These are phyloP conservation scores for Trypanosoma rangeli DNA, from an alignment of 208 protist genomes.

Conservation along the genomic window DNA sequence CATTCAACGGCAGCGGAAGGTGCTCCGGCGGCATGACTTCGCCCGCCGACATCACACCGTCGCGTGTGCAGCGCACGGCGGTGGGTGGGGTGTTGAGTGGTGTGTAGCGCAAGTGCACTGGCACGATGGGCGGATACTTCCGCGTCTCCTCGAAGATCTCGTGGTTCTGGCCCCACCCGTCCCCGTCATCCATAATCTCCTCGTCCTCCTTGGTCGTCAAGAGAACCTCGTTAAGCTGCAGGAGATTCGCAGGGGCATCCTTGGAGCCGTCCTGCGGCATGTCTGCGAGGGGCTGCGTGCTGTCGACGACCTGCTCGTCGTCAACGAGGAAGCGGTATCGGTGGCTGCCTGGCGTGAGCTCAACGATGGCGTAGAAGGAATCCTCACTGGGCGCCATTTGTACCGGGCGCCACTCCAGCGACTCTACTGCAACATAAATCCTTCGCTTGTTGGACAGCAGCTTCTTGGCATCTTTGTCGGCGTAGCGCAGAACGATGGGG, in stretches of 20 bases:
- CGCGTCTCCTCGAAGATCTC: constrained; percentile 84
- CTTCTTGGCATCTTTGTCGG: constrained; percentile 54
- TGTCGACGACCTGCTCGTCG: constrained; percentile 68
- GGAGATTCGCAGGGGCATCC: constrained; percentile 48
- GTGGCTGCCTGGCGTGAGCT: constrained; percentile 76
- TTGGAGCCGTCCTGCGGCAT: not conserved
- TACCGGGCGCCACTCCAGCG: constrained; percentile 64
- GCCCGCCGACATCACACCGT: constrained; percentile 51
- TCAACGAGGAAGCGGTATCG: constrained; percentile 83
- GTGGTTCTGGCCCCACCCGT: constrained; percentile 79
- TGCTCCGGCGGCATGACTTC: constrained; percentile 64
- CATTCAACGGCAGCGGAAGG: constrained; percentile 85
- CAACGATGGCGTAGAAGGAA: constrained; percentile 82
- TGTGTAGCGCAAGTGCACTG: constrained; percentile 89
- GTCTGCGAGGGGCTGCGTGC: constrained; percentile 64
- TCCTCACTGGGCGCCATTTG: constrained; percentile 84
- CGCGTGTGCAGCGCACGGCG: constrained; percentile 66
- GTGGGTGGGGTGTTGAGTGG: constrained; percentile 92
- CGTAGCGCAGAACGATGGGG: constrained; percentile 81
- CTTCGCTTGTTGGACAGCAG: constrained; percentile 45
- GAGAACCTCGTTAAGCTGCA: constrained; percentile 73
- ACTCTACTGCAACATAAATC: constrained; percentile 65
- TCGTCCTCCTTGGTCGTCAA: constrained; percentile 77
- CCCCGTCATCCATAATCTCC: constrained; percentile 75
- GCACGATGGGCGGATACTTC: constrained; percentile 90